Conservation (phyloP, 768 basidiomycete genomes). For the Naematelia aurantialba region DNA sequence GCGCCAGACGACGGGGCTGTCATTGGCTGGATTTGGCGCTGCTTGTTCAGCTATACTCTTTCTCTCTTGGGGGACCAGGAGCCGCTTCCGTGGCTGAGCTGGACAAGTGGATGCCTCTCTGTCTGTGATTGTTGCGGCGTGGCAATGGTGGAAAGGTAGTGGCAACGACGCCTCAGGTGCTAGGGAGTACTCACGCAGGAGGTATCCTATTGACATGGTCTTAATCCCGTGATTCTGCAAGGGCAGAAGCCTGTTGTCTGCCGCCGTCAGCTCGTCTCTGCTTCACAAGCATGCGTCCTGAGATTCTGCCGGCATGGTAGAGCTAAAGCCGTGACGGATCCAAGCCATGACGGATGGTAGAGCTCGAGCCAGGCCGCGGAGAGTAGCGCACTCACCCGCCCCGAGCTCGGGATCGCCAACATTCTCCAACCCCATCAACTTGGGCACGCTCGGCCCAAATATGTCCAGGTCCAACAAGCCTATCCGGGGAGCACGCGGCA, state of each 20-base stretch:
- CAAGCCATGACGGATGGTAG: no score
- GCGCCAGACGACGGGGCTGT: constrained; percentile 87
- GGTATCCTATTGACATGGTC: constrained; percentile 97
- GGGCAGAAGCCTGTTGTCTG: constrained; percentile 68
- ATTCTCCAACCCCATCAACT: constrained; percentile 80
- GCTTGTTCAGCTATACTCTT: no score
- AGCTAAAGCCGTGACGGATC: no score
- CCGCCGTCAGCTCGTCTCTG: constrained; percentile 9
- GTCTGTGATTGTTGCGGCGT: no score
- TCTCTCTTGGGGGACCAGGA: constrained; percentile 9
- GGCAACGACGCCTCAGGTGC: no score
- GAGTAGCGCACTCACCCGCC: constrained; percentile 52
- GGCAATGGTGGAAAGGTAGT: no score
- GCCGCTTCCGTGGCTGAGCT: neutral
- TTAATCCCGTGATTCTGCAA: constrained; percentile 81
- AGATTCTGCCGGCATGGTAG: no score
- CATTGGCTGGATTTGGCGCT: constrained; percentile 57
- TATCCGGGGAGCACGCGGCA: constrained; percentile 56
- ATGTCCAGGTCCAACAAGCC: constrained; percentile 92
- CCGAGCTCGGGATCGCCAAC: constrained; percentile 75
- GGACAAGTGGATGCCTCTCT: no score
- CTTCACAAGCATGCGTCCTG: no score
- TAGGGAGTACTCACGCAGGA: constrained; percentile 58
- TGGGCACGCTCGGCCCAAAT: constrained; percentile 91
- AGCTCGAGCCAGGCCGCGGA: neutral